Conservation (phyloP, 228 moss, liverwort and hornwort species). For the Sphagnum magellanicum region DNA sequence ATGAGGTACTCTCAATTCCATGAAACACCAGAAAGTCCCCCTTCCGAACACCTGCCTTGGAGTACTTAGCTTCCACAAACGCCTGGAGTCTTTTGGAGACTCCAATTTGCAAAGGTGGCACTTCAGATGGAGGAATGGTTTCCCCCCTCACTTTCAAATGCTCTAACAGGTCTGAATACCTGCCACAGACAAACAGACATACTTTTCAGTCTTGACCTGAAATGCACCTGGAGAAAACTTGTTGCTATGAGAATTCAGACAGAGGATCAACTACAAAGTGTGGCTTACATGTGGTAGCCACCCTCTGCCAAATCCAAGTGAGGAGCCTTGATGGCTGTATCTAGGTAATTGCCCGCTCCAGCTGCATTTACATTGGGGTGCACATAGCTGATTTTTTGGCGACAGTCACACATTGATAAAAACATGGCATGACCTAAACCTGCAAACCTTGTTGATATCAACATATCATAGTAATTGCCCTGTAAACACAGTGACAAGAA, state of each 20-base stretch:
- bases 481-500: constrained; percentile 5
- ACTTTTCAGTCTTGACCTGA: not conserved
- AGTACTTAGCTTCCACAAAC: constrained; percentile 55
- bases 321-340: constrained; percentile 45
- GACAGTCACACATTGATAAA: constrained; percentile 58
- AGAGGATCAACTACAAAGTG: not conserved
- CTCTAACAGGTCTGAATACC: constrained; percentile 73
- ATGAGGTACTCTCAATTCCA: constrained; percentile 69
- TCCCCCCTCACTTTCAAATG: constrained; percentile 46
- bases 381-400: constrained; percentile 72
- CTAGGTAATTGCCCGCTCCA: constrained; percentile 54
- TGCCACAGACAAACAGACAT: constrained; percentile 5
- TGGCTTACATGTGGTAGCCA: constrained; percentile 81
- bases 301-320: constrained; percentile 74
- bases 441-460: constrained; percentile 75
- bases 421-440: constrained; percentile 67
- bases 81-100: constrained; percentile 63
- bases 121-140: constrained; percentile 36
- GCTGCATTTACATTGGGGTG: constrained; percentile 59
- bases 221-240: not conserved
- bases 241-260: not conserved
- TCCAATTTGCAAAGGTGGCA: constrained; percentile 54
- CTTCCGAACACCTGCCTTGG: constrained; percentile 50
- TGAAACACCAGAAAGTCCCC: constrained; percentile 78
- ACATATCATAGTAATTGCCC: constrained; percentile 81